A percentile compares a stretch with the other conserved stretches of the same genome.
phyloP scores from a whole-genome alignment of 1,139 yeast species.

The Pichia sp. region DNA sequence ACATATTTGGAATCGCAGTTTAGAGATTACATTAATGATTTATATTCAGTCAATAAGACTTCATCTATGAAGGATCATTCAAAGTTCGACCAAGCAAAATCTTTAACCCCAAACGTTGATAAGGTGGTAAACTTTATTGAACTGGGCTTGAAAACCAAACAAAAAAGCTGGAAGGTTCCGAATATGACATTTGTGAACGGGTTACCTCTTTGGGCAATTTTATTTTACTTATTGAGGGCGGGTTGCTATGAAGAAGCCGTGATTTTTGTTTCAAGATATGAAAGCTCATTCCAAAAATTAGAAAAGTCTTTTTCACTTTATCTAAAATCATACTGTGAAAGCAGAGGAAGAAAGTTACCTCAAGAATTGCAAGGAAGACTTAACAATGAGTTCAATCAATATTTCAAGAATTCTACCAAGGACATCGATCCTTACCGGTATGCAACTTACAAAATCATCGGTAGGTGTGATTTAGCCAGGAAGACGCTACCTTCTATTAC shows the following conservation, averaged over 20 bases:
- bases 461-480: constrained; percentile 79
- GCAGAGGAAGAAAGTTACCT: constrained; percentile 54
- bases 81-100: constrained; percentile 6
- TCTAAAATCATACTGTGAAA: constrained; percentile 64
- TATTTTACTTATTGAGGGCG: constrained; percentile 78
- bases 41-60: constrained; percentile 48
- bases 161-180: constrained; percentile 45
- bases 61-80: neutral
- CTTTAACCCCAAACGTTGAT: constrained; percentile 21
- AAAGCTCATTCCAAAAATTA: constrained; percentile 67
- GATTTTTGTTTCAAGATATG: constrained; percentile 46
- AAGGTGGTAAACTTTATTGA: constrained; percentile 26
- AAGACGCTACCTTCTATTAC: constrained; percentile 77
- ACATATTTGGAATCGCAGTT: constrained; percentile 71
- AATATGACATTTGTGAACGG: constrained; percentile 67
- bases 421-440: constrained; percentile 82
- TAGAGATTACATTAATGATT: constrained; percentile 64
- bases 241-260: constrained; percentile 80
- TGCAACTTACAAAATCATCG: constrained; percentile 85
- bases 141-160: constrained; percentile 25
- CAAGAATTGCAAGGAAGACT: constrained; percentile 66
- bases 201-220: constrained; percentile 85
- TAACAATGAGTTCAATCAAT: constrained; percentile 78
- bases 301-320: constrained; percentile 83
- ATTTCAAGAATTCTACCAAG: constrained; percentile 60